phyloP scores from a whole-genome alignment of 768 basidiomycete species.

The Russula sp. region DNA sequence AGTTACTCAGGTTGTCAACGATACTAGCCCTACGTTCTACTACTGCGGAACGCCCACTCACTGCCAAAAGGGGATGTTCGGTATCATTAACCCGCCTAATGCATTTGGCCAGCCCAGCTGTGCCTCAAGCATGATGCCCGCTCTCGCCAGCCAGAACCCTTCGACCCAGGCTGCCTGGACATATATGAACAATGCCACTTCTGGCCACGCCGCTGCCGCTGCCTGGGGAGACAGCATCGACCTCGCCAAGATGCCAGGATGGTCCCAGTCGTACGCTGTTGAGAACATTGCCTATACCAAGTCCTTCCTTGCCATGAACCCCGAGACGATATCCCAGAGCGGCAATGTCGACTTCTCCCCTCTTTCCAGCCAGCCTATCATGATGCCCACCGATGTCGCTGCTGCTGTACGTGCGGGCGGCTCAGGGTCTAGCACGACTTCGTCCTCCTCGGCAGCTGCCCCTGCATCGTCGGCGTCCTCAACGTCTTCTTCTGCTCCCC shows the following conservation, averaged over 20 bases:
- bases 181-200: slow-evolving; percentile 44
- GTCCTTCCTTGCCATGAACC: slow-evolving; percentile 42
- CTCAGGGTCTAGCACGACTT: slow-evolving; percentile 29
- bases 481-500: slow-evolving; percentile 23
- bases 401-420: slow-evolving; percentile 33
- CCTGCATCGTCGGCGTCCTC: slow-evolving; percentile 22
- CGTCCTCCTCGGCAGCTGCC: slow-evolving; percentile 21
- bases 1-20: slow-evolving; percentile 66
- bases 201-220: slow-evolving; percentile 42
- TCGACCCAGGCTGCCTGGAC: slow-evolving; percentile 50
- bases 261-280: slow-evolving; percentile 44
- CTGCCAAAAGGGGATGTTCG: slow-evolving; percentile 83
- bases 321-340: slow-evolving; percentile 44
- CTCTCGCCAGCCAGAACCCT: slow-evolving; percentile 37
- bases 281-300: slow-evolving; percentile 55
- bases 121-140: slow-evolving; percentile 48
- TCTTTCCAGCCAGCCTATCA: slow-evolving; percentile 42
- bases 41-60: slow-evolving; percentile 67
- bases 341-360: slow-evolving; percentile 47
- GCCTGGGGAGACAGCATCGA: slow-evolving; percentile 63
- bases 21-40: slow-evolving; percentile 67
- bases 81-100: slow-evolving; percentile 65
- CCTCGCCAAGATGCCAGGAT: slow-evolving; percentile 46
- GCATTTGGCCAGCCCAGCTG: slow-evolving; percentile 41
- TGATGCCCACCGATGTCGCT: slow-evolving; percentile 56